A percentile compares a stretch with the other conserved stretches of the same genome.
phyloP scores from a whole-genome alignment of 106 monocot genomes.

The Gastrodia elata region DNA sequence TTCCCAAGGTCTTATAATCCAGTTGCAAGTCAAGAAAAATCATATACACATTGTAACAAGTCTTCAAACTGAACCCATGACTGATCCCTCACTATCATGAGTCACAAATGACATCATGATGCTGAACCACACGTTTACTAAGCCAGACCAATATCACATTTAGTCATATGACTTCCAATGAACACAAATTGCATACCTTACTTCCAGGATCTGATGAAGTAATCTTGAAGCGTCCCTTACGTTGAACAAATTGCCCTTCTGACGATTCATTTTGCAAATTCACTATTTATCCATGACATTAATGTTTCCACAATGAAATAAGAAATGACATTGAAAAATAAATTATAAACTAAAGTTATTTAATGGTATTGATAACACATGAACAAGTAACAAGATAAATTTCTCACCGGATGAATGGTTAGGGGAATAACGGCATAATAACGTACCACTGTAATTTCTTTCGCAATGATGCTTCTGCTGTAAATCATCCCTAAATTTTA shows the following conservation, averaged over 20 bases:
- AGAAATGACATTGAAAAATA: neutral
- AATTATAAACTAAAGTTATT: neutral
- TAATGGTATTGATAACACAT: neutral
- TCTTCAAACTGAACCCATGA: neutral
- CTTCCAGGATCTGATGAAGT: slow-evolving; percentile 48
- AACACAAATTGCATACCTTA: slow-evolving; percentile 39
- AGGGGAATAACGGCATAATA: slow-evolving; percentile 27
- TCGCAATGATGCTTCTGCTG: slow-evolving; percentile 21
- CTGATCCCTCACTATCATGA: neutral
- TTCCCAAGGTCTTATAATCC: neutral
- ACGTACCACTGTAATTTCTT: slow-evolving; percentile 49
- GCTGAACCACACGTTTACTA: neutral
- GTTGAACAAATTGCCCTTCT: slow-evolving; percentile 61
- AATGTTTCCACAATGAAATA: neutral
- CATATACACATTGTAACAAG: neutral
- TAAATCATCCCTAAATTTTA: slow-evolving; percentile 26
- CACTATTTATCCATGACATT: slow-evolving; percentile 20
- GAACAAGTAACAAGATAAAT: neutral
- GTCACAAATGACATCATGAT: neutral
- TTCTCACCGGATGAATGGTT: slow-evolving; percentile 22
- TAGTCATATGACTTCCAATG: neutral
- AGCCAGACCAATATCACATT: neutral
- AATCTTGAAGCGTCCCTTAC: slow-evolving; percentile 81
- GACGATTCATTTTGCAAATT: slow-evolving; percentile 33
- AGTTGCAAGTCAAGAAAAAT: neutral